Evolutionary conservation across 2,329 filamentous ascomycete genomes (phyloP).

Genomic region (Macroventuria anomochaeta): DNA sequence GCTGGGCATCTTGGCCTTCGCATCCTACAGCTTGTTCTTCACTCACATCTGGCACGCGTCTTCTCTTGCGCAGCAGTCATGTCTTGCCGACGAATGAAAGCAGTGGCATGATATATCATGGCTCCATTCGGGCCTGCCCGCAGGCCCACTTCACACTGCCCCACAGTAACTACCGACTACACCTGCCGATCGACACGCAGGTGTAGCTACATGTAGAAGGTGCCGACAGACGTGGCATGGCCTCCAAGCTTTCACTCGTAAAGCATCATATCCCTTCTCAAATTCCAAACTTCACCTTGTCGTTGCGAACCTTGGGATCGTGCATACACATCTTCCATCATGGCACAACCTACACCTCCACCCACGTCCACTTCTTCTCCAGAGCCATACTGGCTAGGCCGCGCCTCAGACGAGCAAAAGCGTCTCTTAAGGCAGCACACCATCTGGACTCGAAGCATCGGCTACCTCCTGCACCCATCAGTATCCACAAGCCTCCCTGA

Average conservation of each 20-base stretch:
- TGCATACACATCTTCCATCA: not conserved
- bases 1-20: not conserved
- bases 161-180: constrained; percentile 4
- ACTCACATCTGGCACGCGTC: too few species aligned
- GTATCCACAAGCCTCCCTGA: constrained; percentile 23
- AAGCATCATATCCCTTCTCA: not conserved
- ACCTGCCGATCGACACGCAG: constrained; percentile 5
- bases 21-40: not conserved
- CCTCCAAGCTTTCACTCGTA: not conserved
- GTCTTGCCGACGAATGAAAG: not conserved
- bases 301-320: not conserved
- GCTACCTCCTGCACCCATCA: constrained; percentile 37
- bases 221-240: constrained; percentile 6
- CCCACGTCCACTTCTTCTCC: not conserved
- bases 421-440: constrained; percentile 37
- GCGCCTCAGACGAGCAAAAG: constrained; percentile 35
- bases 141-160: not conserved
- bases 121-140: constrained; percentile 1
- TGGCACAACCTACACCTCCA: not conserved
- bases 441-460: constrained; percentile 37
- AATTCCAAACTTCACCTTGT: not conserved
- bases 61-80: not conserved
- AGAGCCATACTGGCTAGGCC: constrained; percentile 41
- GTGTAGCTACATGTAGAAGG: constrained; percentile 10
- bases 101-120: not conserved